Percentiles rank a stretch among this genome's conserved stretches.
These are phyloP conservation scores for Daldinia bambusicola DNA, from an alignment of 495 filamentous ascomycete genomes.

Conservation along the genomic window DNA sequence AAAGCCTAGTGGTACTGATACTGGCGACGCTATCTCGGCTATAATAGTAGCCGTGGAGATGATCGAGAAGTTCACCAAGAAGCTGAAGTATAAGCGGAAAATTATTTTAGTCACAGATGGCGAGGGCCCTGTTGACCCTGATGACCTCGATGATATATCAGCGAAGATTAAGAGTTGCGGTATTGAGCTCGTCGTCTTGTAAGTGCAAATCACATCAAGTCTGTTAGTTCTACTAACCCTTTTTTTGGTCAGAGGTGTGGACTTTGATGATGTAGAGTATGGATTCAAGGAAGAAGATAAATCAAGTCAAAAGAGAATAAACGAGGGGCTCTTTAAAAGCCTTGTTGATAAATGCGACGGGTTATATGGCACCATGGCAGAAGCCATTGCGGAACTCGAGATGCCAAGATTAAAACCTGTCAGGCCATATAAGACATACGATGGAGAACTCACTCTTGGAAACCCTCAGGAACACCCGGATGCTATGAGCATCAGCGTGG, in stretches of 20 bases:
- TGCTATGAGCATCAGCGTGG: slow-evolving; percentile 83
- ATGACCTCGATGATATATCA: slow-evolving; percentile 72
- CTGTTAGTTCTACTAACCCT: slow-evolving; percentile 11
- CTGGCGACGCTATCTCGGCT: slow-evolving; percentile 86
- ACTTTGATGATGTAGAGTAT: slow-evolving; percentile 93
- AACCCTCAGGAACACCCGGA: slow-evolving; percentile 77
- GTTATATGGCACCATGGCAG: slow-evolving; percentile 81
- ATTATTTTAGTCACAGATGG: slow-evolving; percentile 90
- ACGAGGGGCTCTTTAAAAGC: slow-evolving; percentile 72
- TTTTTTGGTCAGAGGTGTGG: slow-evolving; percentile 71
- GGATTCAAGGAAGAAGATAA: slow-evolving; percentile 96
- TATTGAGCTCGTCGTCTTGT: slow-evolving; percentile 85
- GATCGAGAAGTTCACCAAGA: slow-evolving; percentile 84
- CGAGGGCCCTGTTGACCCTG: slow-evolving; percentile 71
- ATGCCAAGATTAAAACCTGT: slow-evolving; percentile 77
- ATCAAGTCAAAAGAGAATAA: slow-evolving; percentile 68
- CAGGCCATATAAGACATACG: slow-evolving; percentile 78
- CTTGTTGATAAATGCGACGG: slow-evolving; percentile 73
- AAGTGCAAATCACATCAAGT: slow-evolving; percentile 48
- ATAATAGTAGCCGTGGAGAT: slow-evolving; percentile 85
- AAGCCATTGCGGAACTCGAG: slow-evolving; percentile 79
- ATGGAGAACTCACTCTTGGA: slow-evolving; percentile 82
- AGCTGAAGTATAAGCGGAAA: slow-evolving; percentile 85
- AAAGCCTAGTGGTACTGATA: slow-evolving; percentile 65
- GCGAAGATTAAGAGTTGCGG: slow-evolving; percentile 74